Evolutionary conservation across 371 early-diverging fungal genomes (phyloP).

Genomic region (Rhizopus arrhizus): DNA sequence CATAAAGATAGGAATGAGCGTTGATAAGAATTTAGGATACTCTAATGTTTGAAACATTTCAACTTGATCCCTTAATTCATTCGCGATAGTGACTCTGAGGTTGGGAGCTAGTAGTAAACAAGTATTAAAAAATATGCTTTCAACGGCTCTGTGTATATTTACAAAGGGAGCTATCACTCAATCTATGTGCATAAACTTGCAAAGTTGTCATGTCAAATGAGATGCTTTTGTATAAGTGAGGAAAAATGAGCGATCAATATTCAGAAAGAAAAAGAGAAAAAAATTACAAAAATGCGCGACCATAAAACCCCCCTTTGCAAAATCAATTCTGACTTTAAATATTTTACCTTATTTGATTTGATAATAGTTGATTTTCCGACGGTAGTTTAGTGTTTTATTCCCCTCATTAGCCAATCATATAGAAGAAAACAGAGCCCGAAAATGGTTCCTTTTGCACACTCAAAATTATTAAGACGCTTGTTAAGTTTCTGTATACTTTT

Average conservation of each 20-base stretch:
- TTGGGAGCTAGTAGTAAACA: conserved; percentile 38
- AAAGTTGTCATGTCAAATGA: conserved; percentile 50
- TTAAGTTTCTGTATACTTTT: too few species aligned
- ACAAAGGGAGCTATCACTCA: conserved; percentile 66
- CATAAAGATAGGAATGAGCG: conserved; percentile 83
- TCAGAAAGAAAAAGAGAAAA: not conserved
- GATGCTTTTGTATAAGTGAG: not conserved
- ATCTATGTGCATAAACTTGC: conserved; percentile 70
- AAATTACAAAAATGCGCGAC: not conserved
- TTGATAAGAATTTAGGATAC: conserved; percentile 75
- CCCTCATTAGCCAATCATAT: not conserved
- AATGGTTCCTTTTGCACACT: too few species aligned
- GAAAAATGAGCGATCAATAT: conserved; percentile 1
- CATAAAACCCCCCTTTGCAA: conserved; percentile 2
- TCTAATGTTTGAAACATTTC: conserved; percentile 87
- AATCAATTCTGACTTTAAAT: not conserved
- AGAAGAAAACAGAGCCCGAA: not conserved
- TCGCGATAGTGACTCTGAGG: conserved; percentile 83
- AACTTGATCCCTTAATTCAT: conserved; percentile 88
- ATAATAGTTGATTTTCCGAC: not conserved
- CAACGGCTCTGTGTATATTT: conserved; percentile 7
- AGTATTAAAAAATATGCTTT: not conserved
- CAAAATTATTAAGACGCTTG: too few species aligned
- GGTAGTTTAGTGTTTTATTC: not conserved
- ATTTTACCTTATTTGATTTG: not conserved